Conservation (phyloP, 805 yeast species). For the Kregervanrija pseudodelftensis region DNA sequence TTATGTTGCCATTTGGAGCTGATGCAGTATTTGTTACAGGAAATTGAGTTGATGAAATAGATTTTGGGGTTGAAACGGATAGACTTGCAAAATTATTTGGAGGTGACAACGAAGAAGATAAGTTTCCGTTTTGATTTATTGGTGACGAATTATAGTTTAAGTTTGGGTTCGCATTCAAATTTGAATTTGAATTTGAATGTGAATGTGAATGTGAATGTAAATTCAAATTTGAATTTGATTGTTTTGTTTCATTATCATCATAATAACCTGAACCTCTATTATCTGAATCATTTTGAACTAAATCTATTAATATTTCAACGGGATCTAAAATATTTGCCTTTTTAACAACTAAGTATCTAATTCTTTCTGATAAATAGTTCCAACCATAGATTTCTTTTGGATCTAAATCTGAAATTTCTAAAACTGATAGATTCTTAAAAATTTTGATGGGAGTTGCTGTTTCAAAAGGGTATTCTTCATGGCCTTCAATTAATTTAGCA, state of each 20-base stretch:
- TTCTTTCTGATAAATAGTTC: conserved; percentile 47
- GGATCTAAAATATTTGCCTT: conserved; percentile 45
- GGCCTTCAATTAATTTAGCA: conserved; percentile 49
- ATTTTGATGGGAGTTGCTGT: conserved; percentile 57
- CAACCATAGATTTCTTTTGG: conserved; percentile 64
- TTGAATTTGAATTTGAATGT: background rate
- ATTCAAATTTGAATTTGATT: background rate
- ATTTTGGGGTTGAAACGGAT: background rate
- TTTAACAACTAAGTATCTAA: conserved; percentile 48
- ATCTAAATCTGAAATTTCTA: conserved; percentile 53
- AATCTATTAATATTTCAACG: conserved; percentile 42
- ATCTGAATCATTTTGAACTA: conserved; percentile 44
- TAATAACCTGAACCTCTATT: conserved; percentile 19
- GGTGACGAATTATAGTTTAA: too few species aligned
- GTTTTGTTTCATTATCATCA: conserved; percentile 1
- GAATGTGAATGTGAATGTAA: background rate
- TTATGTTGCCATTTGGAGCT: conserved; percentile 10
- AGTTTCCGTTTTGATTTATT: too few species aligned
- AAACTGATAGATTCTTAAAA: conserved; percentile 55
- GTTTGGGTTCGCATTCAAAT: too few species aligned
- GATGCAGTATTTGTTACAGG: conserved; percentile 7
- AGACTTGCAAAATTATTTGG: too few species aligned
- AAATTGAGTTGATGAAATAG: conserved; percentile 16
- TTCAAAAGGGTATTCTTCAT: conserved; percentile 67
- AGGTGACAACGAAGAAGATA: too few species aligned